These are phyloP conservation scores for Kwoniella shivajii DNA, from an alignment of 1,284 basidiomycete species.

Conservation along the genomic window DNA sequence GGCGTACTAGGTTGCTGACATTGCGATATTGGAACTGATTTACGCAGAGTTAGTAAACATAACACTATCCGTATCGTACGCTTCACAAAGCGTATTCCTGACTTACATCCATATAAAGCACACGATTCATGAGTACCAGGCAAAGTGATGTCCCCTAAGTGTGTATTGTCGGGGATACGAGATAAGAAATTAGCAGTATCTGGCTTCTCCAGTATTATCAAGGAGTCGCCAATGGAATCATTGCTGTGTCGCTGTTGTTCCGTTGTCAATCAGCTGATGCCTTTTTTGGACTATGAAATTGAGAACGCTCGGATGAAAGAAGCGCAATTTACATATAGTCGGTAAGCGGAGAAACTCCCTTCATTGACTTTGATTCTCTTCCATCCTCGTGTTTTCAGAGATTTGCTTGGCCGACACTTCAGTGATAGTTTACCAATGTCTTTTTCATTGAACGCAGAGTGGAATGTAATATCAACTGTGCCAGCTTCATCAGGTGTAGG, in stretches of 20 bases:
- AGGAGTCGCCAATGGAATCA: not conserved
- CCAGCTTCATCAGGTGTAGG: not conserved
- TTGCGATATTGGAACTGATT: slow-evolving; percentile 45
- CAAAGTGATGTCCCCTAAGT: slow-evolving; percentile 70
- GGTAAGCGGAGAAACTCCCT: slow-evolving; percentile 11
- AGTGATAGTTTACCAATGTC: not conserved
- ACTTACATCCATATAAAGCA: slow-evolving; percentile 42
- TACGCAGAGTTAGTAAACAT: not conserved
- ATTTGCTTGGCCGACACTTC: not conserved
- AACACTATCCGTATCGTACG: no score
- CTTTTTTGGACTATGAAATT: not conserved
- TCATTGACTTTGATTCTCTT: slow-evolving; percentile 6
- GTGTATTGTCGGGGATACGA: slow-evolving; percentile 63
- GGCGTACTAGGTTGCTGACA: slow-evolving; percentile 49
- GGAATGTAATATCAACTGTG: not conserved
- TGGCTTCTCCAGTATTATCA: slow-evolving; percentile 23
- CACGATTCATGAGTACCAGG: slow-evolving; percentile 62
- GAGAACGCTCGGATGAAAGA: not conserved
- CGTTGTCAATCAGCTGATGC: not conserved
- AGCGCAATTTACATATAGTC: slow-evolving; percentile 12
- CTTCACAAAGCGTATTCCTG: no score
- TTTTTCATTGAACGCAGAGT: not conserved
- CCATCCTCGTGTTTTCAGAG: slow-evolving; percentile 7
- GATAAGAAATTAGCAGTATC: slow-evolving; percentile 34
- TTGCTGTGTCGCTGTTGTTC: not conserved